These are phyloP conservation scores for Cochlearia excelsa DNA, from an alignment of 345 rosid species.

Conservation along the genomic window DNA sequence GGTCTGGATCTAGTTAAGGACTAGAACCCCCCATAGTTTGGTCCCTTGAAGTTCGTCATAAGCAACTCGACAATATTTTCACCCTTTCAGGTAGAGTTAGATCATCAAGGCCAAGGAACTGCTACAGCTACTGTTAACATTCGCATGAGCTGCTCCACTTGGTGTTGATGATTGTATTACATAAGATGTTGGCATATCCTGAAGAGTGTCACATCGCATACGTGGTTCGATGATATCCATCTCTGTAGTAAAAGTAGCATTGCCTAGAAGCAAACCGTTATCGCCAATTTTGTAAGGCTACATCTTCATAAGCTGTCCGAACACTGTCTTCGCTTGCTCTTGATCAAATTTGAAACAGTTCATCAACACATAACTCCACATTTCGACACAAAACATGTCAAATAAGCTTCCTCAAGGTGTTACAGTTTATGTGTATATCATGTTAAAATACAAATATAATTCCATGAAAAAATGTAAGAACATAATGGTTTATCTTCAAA, in stretches of 20 bases:
- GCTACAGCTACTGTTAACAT: conserved; percentile 42
- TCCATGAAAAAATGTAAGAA: too few relatives aligned
- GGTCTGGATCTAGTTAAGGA: too few relatives aligned
- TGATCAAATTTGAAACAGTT: conserved; percentile 16
- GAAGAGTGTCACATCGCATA: conserved; percentile 67
- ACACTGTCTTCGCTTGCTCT: conserved; percentile 66
- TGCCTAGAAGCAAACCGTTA: conserved; percentile 52
- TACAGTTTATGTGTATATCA: too few relatives aligned
- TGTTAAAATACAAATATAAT: too few relatives aligned
- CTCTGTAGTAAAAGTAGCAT: conserved; percentile 42
- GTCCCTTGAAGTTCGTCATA: neutral
- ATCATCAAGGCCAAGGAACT: conserved; percentile 48
- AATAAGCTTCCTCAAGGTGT: too few relatives aligned
- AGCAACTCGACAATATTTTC: conserved; percentile 40
- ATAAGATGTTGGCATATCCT: conserved; percentile 68
- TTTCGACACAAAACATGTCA: too few relatives aligned
- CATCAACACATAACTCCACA: too few relatives aligned
- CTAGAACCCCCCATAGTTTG: too few relatives aligned
- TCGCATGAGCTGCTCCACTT: conserved; percentile 40
- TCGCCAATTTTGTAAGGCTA: conserved; percentile 47
- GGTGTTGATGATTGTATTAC: conserved; percentile 47
- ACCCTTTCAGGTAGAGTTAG: conserved; percentile 38
- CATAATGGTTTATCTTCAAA: too few relatives aligned
- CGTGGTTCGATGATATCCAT: conserved; percentile 44
- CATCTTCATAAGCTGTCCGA: conserved; percentile 60